A percentile compares a stretch with the other conserved stretches of the same genome.
Evolutionary conservation across 441 rosid genomes (phyloP).

Genomic region (Croton setiger): DNA sequence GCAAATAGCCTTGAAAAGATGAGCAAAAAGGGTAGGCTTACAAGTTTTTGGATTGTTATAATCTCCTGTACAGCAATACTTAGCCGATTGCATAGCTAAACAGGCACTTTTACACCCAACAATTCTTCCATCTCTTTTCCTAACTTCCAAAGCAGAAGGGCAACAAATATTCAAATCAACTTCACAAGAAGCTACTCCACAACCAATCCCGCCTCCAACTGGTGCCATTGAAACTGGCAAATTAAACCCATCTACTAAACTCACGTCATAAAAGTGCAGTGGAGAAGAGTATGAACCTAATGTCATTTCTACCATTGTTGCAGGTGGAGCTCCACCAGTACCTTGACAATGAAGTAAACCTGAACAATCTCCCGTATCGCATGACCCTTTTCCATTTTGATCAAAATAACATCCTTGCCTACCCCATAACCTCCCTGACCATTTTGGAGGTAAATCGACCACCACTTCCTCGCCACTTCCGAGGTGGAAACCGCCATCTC

Average conservation of each 20-base stretch:
- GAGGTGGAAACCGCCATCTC: slow-evolving; percentile 75
- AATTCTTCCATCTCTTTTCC: slow-evolving; percentile 47
- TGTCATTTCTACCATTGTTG: slow-evolving; percentile 90
- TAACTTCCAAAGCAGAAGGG: slow-evolving; percentile 78
- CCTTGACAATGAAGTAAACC: slow-evolving; percentile 67
- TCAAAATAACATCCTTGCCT: slow-evolving; percentile 78
- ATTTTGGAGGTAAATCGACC: slow-evolving; percentile 60
- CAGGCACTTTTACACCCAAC: slow-evolving; percentile 95
- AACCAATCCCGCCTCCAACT: slow-evolving; percentile 79
- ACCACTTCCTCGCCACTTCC: slow-evolving; percentile 67
- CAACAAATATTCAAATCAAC: slow-evolving; percentile 75
- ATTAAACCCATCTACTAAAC: slow-evolving; percentile 89
- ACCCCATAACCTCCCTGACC: slow-evolving; percentile 94
- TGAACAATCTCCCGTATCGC: slow-evolving; percentile 73
- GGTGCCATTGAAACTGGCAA: slow-evolving; percentile 87
- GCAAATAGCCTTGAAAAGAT: slow-evolving; percentile 82
- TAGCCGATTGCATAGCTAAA: slow-evolving; percentile 84
- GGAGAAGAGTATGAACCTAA: slow-evolving; percentile 64
- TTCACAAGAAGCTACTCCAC: slow-evolving; percentile 83
- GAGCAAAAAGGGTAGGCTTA: slow-evolving; percentile 77
- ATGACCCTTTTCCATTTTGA: slow-evolving; percentile 62
- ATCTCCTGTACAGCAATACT: slow-evolving; percentile 83
- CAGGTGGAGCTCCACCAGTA: slow-evolving; percentile 66
- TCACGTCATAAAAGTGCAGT: slow-evolving; percentile 87
- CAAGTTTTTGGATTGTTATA: slow-evolving; percentile 65